Evolutionary conservation across 768 basidiomycete species (phyloP), one percentile per base, ranked within the genome.

Genomic region (Boletus insuetus): DNA sequence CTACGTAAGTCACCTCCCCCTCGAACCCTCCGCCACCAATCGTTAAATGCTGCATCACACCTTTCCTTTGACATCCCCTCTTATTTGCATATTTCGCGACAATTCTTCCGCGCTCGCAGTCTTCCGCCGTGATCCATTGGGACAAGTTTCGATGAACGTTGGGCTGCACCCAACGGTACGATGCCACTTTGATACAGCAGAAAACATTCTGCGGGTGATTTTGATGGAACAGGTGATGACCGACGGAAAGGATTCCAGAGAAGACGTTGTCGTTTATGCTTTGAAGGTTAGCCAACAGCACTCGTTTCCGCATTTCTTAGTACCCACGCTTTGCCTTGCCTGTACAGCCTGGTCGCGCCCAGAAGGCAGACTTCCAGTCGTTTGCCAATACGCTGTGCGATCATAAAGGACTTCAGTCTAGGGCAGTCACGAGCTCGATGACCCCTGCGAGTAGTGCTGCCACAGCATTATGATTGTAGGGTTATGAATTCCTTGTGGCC

Each of bases 121-220:
- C 14, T 87, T 89, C 71, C 81, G 86, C 8, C 82, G 86, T 6
- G 86, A 87, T 58, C 86, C 85, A 0, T 68, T 88, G 29, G 82
- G 83, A 76, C 82, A 87, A 62, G 82, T 87, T 1, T 81, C 85
- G 1, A 83, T 87, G 83, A 87, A 86, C 63, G 73, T 85, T 41
- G 79, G 79, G 22, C 64, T 89, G 48, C 74, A 74, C 42, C 73
- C 82, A 9, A 69, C 80, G 10, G 75, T 87, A 41, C 79, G 83
- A 41, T 86, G 83, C 58, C 75, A 80, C 20, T 85, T 77, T 64
- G 82, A 85, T 54, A 70, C 73, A 19, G 76, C 78, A 37, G 85
- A 86, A 54, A 76, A 75, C 47, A 75, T 80, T 10, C 67, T 87
- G 35, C 81, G 84, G 20, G 65, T 87, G 7, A 74, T 82, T 26